Conservation (phyloP, 2,329 filamentous ascomycete genomes). For the Colletotrichum sp. region DNA sequence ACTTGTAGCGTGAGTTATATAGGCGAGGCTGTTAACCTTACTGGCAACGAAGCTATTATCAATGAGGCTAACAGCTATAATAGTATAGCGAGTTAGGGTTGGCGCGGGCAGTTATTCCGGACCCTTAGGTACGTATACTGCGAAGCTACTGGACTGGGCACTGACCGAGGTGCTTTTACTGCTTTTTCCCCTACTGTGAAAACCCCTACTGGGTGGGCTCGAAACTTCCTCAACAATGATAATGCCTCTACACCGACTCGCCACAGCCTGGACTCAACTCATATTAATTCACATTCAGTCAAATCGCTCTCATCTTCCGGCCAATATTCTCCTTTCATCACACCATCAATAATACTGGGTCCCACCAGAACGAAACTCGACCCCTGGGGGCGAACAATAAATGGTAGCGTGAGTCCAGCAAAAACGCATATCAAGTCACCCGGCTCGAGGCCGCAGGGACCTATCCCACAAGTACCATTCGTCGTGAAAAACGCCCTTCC, state of each 20-base stretch:
- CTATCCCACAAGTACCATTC: not conserved
- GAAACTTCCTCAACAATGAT: not conserved
- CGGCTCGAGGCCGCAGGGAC: not conserved
- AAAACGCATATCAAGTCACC: not conserved
- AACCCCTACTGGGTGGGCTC: not conserved
- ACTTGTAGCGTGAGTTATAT: too few relatives aligned
- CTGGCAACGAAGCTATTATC: too few relatives aligned
- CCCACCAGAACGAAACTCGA: not conserved
- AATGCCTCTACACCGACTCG: too few relatives aligned
- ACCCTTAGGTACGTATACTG: not conserved
- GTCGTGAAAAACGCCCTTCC: not conserved
- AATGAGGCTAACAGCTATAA: too few relatives aligned
- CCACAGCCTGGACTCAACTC: too few relatives aligned
- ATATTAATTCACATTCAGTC: not conserved
- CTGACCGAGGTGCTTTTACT: not conserved
- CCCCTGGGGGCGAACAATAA: not conserved
- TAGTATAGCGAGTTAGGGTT: too few relatives aligned
- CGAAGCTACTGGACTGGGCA: not conserved
- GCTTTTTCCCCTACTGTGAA: not conserved
- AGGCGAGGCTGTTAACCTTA: too few relatives aligned
- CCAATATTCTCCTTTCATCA: not conserved
- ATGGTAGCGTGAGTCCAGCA: not conserved
- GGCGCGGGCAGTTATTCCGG: not conserved
- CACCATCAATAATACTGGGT: accelerated
- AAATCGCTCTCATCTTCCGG: not conserved